Conservation (phyloP, 371 early-diverging fungal genomes). For the Lichtheimia corymbifera region DNA sequence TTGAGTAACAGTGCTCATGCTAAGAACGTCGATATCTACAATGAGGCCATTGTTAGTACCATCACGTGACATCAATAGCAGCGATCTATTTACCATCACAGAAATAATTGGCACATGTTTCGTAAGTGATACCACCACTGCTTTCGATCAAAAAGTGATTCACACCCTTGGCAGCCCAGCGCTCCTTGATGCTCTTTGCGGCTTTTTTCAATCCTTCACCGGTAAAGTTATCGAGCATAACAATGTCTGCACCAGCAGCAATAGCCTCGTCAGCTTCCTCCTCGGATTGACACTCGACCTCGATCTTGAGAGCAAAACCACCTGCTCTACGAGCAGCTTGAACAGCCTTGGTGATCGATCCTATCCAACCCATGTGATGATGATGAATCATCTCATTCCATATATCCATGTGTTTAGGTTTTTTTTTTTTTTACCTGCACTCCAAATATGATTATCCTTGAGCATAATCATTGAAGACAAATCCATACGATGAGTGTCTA, state of each 20-base stretch:
- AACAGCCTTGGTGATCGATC: conserved; percentile 92
- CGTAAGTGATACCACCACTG: conserved; percentile 93
- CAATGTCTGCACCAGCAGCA: conserved; percentile 93
- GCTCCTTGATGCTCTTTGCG: conserved; percentile 73
- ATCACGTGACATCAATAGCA: no score
- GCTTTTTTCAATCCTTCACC: conserved; percentile 64
- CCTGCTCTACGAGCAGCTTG: conserved; percentile 76
- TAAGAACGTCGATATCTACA: conserved; percentile 88
- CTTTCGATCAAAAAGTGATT: conserved; percentile 86
- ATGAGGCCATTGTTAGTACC: background rate
- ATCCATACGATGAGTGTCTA: conserved; percentile 96
- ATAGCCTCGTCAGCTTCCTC: conserved; percentile 97
- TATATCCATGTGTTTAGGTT: background rate
- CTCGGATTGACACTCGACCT: conserved; percentile 93
- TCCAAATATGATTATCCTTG: conserved; percentile 98
- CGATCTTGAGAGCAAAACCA: conserved; percentile 95
- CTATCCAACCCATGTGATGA: conserved; percentile 25
- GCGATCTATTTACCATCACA: conserved; percentile 57
- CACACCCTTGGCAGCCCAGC: conserved; percentile 68
- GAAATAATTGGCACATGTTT: conserved; percentile 83
- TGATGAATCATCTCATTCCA: background rate
- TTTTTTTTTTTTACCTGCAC: conserved; percentile 56
- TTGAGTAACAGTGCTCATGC: conserved; percentile 92
- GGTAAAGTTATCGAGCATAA: conserved; percentile 90
- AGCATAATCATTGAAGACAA: conserved; percentile 98